A percentile compares a stretch with the other conserved stretches of the same genome.
These are phyloP conservation scores for Acidiella bohemica DNA, from an alignment of 495 filamentous ascomycete genomes.

Conservation along the genomic window DNA sequence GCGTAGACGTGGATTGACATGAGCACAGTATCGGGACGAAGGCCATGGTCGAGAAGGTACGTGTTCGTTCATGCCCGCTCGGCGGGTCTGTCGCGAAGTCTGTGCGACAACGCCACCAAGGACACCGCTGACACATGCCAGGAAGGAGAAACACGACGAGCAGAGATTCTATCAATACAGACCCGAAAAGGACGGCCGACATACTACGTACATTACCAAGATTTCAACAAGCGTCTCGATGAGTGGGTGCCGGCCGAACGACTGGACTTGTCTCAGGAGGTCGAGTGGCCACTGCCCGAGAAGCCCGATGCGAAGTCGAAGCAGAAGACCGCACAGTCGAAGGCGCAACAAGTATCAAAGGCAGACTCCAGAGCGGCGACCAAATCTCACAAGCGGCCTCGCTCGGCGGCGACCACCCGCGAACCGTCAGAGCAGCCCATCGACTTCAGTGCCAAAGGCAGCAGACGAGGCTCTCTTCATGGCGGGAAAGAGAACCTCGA, in stretches of 20 bases:
- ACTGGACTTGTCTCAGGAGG: conserved; percentile 66
- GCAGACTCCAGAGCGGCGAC: conserved; percentile 25
- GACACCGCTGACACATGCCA: conserved; percentile 23
- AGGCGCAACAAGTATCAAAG: conserved; percentile 18
- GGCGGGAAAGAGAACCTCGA: conserved; percentile 51
- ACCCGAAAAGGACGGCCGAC: conserved; percentile 69
- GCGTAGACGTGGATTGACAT: conserved; percentile 1
- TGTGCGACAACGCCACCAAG: background rate
- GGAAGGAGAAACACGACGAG: conserved; percentile 77
- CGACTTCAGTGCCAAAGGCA: conserved; percentile 11
- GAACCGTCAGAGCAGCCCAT: conserved; percentile 48
- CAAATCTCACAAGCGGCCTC: conserved; percentile 42
- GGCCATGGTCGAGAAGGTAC: conserved; percentile 56
- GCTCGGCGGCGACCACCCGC: conserved; percentile 33
- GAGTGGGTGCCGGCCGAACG: conserved; percentile 79
- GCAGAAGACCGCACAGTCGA: conserved; percentile 25
- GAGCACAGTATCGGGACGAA: conserved; percentile 55
- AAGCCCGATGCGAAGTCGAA: conserved; percentile 52
- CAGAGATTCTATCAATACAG: conserved; percentile 82
- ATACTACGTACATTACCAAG: conserved; percentile 96
- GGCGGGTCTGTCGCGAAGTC: background rate
- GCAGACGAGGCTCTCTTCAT: conserved; percentile 38
- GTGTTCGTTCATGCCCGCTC: too few species aligned
- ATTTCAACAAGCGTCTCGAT: conserved; percentile 98
- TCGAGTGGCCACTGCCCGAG: conserved; percentile 65